A percentile compares a stretch with the other conserved stretches of the same genome.
These are phyloP conservation scores for Musa acuminata DNA, from an alignment of 176 grass and related monocot genomes.

Conservation along the genomic window DNA sequence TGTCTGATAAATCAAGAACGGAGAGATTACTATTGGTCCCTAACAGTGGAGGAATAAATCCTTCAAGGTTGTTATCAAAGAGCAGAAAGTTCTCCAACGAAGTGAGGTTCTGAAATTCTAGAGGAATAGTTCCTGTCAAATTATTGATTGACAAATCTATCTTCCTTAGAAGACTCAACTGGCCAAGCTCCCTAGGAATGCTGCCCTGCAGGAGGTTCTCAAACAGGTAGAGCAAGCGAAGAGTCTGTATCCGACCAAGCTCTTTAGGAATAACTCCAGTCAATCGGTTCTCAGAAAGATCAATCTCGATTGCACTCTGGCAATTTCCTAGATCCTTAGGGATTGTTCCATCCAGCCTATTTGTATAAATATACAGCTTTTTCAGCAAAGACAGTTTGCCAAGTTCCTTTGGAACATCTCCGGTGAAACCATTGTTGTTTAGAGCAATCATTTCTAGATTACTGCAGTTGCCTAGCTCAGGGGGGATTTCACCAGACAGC, in stretches of 20 bases:
- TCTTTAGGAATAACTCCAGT: constrained; percentile 57
- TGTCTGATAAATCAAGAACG: constrained; percentile 70
- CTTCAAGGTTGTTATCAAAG: constrained; percentile 69
- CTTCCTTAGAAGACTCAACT: constrained; percentile 41
- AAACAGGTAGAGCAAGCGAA: constrained; percentile 75
- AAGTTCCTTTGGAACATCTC: constrained; percentile 57
- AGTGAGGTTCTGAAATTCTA: constrained; percentile 58
- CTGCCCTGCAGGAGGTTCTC: constrained; percentile 69
- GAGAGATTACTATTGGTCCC: constrained; percentile 66
- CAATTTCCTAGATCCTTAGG: constrained; percentile 57
- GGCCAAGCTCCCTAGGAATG: constrained; percentile 64
- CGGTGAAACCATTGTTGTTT: constrained; percentile 75
- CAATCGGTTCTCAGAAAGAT: constrained; percentile 84
- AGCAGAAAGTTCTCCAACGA: constrained; percentile 75
- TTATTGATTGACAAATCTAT: constrained; percentile 97
- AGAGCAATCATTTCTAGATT: constrained; percentile 72
- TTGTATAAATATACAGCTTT: constrained; percentile 76
- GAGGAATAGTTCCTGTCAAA: constrained; percentile 65
- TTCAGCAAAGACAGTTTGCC: constrained; percentile 43
- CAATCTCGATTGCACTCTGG: constrained; percentile 64
- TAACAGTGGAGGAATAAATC: constrained; percentile 64
- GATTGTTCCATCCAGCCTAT: constrained; percentile 73
- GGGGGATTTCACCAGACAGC: constrained; percentile 54
- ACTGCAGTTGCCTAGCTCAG: constrained; percentile 63
- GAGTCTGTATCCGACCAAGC: constrained; percentile 58